Conservation (phyloP, 352 stramenopile species). For the Phytophthora citricola region DNA sequence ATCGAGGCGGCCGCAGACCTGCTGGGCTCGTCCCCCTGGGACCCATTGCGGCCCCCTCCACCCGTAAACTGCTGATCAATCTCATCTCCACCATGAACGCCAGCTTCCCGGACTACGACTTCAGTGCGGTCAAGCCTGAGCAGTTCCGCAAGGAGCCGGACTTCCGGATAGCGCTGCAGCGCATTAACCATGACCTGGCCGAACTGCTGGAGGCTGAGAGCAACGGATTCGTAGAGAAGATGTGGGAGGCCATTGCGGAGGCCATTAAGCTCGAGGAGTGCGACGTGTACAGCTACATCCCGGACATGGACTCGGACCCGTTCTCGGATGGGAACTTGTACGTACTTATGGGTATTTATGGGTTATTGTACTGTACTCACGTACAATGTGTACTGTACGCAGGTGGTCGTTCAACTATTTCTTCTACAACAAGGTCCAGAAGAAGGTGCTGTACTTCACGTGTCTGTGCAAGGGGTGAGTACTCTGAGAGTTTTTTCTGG, state of each 20-base stretch:
- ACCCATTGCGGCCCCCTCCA: constrained; percentile 73
- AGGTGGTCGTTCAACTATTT: constrained; percentile 97
- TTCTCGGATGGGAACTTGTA: constrained; percentile 92
- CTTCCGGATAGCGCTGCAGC: constrained; percentile 87
- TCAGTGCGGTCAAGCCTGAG: constrained; percentile 87
- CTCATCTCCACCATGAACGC: constrained; percentile 96
- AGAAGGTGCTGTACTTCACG: constrained; percentile 95
- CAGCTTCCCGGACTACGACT: constrained; percentile 94
- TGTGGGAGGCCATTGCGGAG: constrained; percentile 94
- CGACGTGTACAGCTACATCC: constrained; percentile 94
- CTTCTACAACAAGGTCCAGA: constrained; percentile 94
- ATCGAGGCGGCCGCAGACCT: constrained; percentile 64
- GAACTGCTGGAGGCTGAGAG: constrained; percentile 97
- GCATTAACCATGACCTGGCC: constrained; percentile 88
- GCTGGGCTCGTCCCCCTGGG: constrained; percentile 80
- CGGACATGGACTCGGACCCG: constrained; percentile 93
- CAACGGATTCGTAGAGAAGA: constrained; percentile 98
- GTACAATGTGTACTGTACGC: too few relatives aligned
- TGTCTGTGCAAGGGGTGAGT: constrained; percentile 91
- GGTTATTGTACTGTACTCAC: constrained; percentile 17
- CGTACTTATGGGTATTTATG: constrained; percentile 20
- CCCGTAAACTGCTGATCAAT: constrained; percentile 92
- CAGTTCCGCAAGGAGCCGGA: constrained; percentile 91
- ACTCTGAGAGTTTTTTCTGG: too few relatives aligned
- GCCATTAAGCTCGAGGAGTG: constrained; percentile 90